phyloP scores from a whole-genome alignment of 1,139 yeast species.

The Zygosaccharomyces pseudobailii region DNA sequence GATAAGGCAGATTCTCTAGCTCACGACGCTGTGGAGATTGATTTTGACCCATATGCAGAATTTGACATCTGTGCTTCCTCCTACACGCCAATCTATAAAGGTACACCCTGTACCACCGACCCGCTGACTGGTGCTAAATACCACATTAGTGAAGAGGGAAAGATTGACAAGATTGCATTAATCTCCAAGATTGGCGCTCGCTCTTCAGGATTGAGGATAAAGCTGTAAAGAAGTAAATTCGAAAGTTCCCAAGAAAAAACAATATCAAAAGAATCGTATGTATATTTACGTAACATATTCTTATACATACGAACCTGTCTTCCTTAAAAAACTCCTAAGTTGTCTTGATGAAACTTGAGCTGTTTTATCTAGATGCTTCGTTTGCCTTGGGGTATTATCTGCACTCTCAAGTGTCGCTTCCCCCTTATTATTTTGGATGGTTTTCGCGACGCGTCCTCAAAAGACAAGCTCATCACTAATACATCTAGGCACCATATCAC shows the following conservation, averaged over 20 bases:
- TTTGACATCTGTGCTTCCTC: constrained; percentile 88
- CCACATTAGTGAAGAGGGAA: constrained; percentile 71
- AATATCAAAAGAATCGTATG: not conserved
- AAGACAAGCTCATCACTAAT: not conserved
- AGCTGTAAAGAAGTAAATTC: constrained; percentile 9
- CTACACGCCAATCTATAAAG: constrained; percentile 82
- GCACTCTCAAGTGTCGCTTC: not conserved
- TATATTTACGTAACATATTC: not conserved
- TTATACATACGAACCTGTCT: not conserved
- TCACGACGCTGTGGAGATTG: constrained; percentile 81
- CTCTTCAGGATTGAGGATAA: constrained; percentile 79
- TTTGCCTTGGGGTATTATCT: no score
- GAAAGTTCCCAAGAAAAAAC: not conserved
- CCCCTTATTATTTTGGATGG: not conserved
- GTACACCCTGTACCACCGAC: constrained; percentile 63
- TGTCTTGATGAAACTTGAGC: no score
- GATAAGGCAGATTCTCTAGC: constrained; percentile 74
- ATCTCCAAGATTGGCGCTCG: constrained; percentile 87
- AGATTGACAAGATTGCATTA: constrained; percentile 67
- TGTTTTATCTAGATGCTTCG: no score
- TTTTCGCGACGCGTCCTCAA: constrained; percentile 5
- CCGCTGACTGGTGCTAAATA: constrained; percentile 92
- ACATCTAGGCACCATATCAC: not conserved
- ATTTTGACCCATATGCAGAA: constrained; percentile 87
- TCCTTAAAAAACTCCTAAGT: no score